Evolutionary conservation across 306 rosid genomes (phyloP), one percentile per base, ranked within the genome.

Genomic region (Corylus heterophylla): DNA sequence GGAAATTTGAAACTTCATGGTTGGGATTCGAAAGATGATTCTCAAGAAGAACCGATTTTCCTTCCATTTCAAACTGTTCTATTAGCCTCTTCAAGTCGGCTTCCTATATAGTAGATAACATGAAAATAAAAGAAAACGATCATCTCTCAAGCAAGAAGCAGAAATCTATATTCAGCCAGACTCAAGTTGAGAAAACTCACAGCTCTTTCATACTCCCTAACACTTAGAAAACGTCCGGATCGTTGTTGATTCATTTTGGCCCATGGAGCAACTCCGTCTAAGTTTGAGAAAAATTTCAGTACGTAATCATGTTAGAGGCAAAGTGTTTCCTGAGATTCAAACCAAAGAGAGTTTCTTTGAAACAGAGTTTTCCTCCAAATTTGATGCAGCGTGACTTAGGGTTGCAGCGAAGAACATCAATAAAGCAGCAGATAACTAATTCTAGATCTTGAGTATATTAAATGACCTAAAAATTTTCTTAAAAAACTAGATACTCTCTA

Each of bases 241-340:
- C 93, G 55, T 44, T 86, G 93, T 50, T 88, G 97, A n/a, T 91
- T 89, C 91, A 91, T 86, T 73, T 91, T 89, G 1, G 88, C 91
- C 29, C 92, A 84, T 3, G 97, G 97, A 0, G 92, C 91, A 12
- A 91, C 93, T 12, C 93, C 93, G 22, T 89, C 97, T 91, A 58
- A 45, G 48, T 20, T 31, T 17, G 42, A 2, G 8, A 22, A 66
- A 66, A 66, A 37, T 16, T 64, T 35, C 1, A 31, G 25, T 8
- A 66, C 4, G 48, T 66, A 12, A 29, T 22, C 25, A 22, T 18
- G 7, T 55, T 17, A 18, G 16, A 64, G 37, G 20, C 70, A 13
- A 31, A 44, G 8, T 11, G 1, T 31, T 4, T 9, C 14, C n/a
- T 58, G 12, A 22, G 12, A 20, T 11, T 12, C 16, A 35, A 49